Evolutionary conservation across 2,329 filamentous ascomycete species (phyloP).

Genomic region (Cladophialophora psammophila): DNA sequence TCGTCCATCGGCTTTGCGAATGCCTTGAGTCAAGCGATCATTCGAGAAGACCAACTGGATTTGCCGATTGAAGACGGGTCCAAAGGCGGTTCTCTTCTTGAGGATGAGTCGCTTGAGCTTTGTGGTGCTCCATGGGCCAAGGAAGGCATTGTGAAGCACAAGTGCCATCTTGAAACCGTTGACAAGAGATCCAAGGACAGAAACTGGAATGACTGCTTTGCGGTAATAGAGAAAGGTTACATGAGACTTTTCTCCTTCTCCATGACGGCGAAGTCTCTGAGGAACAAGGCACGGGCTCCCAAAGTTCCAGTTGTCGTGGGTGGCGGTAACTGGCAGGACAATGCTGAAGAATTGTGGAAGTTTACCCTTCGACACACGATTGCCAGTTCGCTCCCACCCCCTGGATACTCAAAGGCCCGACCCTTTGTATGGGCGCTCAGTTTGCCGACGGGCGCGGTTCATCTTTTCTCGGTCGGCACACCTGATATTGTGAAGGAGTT

Average conservation of each 20-base stretch:
- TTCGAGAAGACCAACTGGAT: constrained; percentile 77
- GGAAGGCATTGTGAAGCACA: constrained; percentile 94
- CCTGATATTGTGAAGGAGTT: constrained; percentile 95
- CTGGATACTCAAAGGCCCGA: constrained; percentile 88
- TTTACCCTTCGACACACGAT: constrained; percentile 91
- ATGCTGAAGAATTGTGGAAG: constrained; percentile 85
- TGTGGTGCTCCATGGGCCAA: constrained; percentile 98
- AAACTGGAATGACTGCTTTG: constrained; percentile 94
- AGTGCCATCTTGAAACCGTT: constrained; percentile 89
- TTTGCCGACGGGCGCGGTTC: constrained; percentile 89
- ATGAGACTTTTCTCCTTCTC: constrained; percentile 94
- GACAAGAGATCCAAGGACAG: constrained; percentile 94
- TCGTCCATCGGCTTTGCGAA: constrained; percentile 98
- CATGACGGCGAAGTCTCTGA: constrained; percentile 74
- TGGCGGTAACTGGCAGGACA: constrained; percentile 98
- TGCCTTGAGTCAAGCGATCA: constrained; percentile 93
- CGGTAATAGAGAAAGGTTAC: constrained; percentile 92
- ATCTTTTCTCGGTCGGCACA: constrained; percentile 97
- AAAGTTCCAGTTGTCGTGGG: constrained; percentile 76
- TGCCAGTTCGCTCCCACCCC: constrained; percentile 85
- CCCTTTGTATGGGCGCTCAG: constrained; percentile 95
- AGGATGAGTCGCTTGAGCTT: constrained; percentile 91
- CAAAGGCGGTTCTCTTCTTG: constrained; percentile 71
- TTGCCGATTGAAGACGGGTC: constrained; percentile 67
- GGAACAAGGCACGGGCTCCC: constrained; percentile 67